Evolutionary conservation across 345 rosid species (phyloP).

Genomic region (Erodium maritimum): DNA sequence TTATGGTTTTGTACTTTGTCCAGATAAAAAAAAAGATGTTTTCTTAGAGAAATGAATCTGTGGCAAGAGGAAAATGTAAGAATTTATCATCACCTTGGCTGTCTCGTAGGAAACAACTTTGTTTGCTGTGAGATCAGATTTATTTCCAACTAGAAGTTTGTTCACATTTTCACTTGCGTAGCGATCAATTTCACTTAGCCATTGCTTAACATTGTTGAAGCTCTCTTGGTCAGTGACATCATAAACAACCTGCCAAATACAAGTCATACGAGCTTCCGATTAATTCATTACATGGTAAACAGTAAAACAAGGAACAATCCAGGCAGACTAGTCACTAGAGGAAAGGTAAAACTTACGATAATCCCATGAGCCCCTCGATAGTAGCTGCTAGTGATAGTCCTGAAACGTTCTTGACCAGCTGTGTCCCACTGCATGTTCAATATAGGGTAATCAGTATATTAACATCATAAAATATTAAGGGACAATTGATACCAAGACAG

Average conservation of each 20-base stretch:
- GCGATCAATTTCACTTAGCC: slow-evolving; percentile 68
- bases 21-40: too few relatives aligned
- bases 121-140: slow-evolving; percentile 56
- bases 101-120: slow-evolving; percentile 59
- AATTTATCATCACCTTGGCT: slow-evolving; percentile 32
- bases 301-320: neutral
- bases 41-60: too few relatives aligned
- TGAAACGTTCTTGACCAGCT: slow-evolving; percentile 91
- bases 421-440: slow-evolving; percentile 74
- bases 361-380: slow-evolving; percentile 97
- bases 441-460: slow-evolving; percentile 4
- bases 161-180: slow-evolving; percentile 70
- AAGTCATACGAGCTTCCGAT: neutral
- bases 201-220: slow-evolving; percentile 69
- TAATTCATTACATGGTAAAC: neutral
- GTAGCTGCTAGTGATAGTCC: slow-evolving; percentile 96
- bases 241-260: slow-evolving; percentile 41
- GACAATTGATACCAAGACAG: too few relatives aligned
- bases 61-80: neutral
- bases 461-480: neutral
- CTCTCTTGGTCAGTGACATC: slow-evolving; percentile 75
- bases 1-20: too few relatives aligned
- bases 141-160: slow-evolving; percentile 70
- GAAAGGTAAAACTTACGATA: slow-evolving; percentile 34
- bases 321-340: neutral